Base-by-base conservation (phyloP, 2,329 filamentous ascomycete genomes). In the Fusarium xyrophilum region DNA sequence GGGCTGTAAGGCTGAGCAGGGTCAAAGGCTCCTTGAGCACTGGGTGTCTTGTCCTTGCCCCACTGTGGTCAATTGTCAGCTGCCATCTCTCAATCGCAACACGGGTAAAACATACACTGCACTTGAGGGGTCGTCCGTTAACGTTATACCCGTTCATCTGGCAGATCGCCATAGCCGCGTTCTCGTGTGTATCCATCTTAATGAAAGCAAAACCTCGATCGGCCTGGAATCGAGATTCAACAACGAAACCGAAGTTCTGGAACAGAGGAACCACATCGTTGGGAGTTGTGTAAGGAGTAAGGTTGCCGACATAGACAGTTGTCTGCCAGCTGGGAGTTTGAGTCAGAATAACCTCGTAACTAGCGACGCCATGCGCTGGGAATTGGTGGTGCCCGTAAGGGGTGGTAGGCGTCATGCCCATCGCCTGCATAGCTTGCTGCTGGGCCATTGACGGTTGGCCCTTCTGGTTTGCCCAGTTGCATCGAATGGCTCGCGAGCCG, bases 391-490 rank as follows among this genome's bases (percentile, higher is more conserved):
- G 94, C 35, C 95, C 96, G 76, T 94, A 99, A 15, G 95, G 93
- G 47, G 94, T 97, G 32, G 95, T 97, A 8, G 96, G 96, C 28
- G 95, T 97, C 91, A 99, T 94, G 77, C 96, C 96, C 93, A 98
- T 97, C 62, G 93, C 91, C 67, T 91, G 91, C 93, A 99, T 96
- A 38, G 93, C 93, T 81, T 97, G 93, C 82, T 98, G 96, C 82
- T 99, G 95, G 50, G 94, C 93, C 80, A 98, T 97, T 4, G 96
- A 98, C 59, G 96, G 96, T 77, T 99, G 96, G n/a, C 96, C 96
- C 85, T 99, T 99, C 78, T 99, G 96, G 83, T 99, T 99, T 65
- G 96, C 96, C 96, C 96, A 99, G 85, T 99, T 99, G 87, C 95
- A 98, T 74, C 96, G 94, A 77, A 99, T 99, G 40, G 96, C 96